These are phyloP conservation scores for Aegilops sharonensis DNA, from an alignment of 176 grass and related monocot genomes.

Conservation along the genomic window DNA sequence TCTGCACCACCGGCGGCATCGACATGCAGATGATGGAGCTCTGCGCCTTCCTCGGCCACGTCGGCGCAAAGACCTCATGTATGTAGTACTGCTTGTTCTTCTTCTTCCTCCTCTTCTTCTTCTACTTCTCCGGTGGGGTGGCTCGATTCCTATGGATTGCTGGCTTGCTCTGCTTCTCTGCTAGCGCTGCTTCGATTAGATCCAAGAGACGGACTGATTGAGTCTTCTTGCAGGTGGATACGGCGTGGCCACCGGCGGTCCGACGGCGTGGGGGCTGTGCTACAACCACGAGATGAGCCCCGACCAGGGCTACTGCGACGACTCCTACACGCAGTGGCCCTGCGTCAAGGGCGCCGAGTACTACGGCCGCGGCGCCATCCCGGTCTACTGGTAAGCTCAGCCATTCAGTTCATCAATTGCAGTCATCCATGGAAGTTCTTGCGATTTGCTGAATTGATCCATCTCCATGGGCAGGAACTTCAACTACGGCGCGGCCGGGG, in stretches of 20 bases:
- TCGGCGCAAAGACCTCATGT: constrained; percentile 83
- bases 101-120: neutral
- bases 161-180: neutral
- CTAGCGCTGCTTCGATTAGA: neutral
- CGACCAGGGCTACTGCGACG: constrained; percentile 59
- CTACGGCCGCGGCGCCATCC: constrained; percentile 82
- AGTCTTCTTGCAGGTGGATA: constrained; percentile 48
- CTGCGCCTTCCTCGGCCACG: constrained; percentile 85
- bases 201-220: neutral
- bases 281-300: constrained; percentile 87
- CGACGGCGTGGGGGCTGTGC: constrained; percentile 79
- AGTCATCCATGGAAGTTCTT: neutral
- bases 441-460: neutral
- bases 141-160: neutral
- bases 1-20: constrained; percentile 89
- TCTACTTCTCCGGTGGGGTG: neutral
- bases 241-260: constrained; percentile 72
- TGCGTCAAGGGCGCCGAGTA: constrained; percentile 76
- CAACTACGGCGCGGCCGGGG: constrained; percentile 66
- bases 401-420: neutral
- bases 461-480: constrained; percentile 56
- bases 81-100: neutral
- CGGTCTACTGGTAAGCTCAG: constrained; percentile 63
- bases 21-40: constrained; percentile 92
- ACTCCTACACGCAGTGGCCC: constrained; percentile 49